Conservation (phyloP, 129 eudicot species). For the Heracleum sosnowskyi region DNA sequence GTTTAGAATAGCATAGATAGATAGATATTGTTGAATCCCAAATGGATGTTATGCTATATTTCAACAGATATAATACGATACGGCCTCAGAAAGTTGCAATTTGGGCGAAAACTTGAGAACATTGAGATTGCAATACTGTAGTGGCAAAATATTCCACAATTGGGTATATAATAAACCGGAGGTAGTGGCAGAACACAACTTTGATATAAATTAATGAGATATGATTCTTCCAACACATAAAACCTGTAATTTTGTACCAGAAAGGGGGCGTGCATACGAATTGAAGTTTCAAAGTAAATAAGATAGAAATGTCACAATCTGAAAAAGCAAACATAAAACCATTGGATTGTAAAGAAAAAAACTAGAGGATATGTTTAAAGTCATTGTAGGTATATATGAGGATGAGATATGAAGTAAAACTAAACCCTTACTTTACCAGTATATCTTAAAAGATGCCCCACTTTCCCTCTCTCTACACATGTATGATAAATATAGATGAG, state of each 20-base stretch:
- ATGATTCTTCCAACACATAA: background rate
- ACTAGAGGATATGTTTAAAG: background rate
- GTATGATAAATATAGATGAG: background rate
- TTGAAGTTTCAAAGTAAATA: background rate
- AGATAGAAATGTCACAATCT: background rate
- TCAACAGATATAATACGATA: too few relatives aligned
- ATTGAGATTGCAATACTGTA: background rate
- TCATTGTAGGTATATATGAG: background rate
- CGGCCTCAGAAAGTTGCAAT: background rate
- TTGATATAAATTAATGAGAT: background rate
- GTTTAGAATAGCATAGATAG: too few relatives aligned
- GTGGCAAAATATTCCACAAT: background rate
- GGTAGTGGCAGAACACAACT: background rate
- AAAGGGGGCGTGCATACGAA: background rate
- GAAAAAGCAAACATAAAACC: background rate
- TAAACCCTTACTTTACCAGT: background rate
- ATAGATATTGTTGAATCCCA: too few relatives aligned
- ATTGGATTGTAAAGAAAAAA: background rate
- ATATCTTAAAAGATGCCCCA: slow-evolving; percentile 7
- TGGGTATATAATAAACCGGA: background rate
- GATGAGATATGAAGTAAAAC: background rate
- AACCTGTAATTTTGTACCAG: background rate
- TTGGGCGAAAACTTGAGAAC: background rate
- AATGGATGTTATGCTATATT: too few relatives aligned
- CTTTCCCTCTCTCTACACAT: slow-evolving; percentile 3